phyloP scores from a whole-genome alignment of 257 asterid species.

The Solanum corneliomulleri region DNA sequence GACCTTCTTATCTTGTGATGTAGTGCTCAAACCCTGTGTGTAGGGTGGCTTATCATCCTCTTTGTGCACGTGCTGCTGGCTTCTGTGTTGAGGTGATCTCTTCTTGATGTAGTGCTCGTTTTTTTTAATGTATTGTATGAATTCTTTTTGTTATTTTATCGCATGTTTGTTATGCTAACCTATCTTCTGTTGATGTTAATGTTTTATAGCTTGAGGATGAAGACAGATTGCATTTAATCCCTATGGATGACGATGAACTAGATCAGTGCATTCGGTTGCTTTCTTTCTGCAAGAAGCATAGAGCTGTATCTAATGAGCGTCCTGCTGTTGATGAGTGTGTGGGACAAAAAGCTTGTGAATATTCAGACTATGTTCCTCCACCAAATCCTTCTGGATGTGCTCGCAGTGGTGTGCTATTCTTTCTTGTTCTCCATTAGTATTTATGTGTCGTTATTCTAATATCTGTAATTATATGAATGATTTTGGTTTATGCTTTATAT shows the following conservation, averaged over 20 bases:
- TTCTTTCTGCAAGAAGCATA: conserved; percentile 87
- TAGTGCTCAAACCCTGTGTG: conserved; percentile 89
- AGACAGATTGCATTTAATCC: conserved; percentile 56
- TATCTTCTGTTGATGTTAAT: not conserved
- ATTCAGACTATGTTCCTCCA: conserved; percentile 53
- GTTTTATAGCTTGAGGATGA: conserved; percentile 71
- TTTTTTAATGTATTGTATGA: not conserved
- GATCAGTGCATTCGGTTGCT: conserved; percentile 76
- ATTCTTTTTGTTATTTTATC: not conserved
- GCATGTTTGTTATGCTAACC: not conserved
- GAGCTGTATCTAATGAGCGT: conserved; percentile 62
- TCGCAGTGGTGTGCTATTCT: conserved; percentile 57
- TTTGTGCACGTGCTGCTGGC: conserved; percentile 99
- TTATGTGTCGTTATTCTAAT: conserved; percentile 1
- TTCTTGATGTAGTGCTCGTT: not conserved
- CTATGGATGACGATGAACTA: conserved; percentile 81
- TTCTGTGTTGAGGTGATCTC: conserved; percentile 82
- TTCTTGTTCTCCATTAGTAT: not conserved
- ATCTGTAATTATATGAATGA: not conserved
- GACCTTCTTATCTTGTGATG: not conserved
- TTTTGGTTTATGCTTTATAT: not conserved
- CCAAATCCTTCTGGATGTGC: conserved; percentile 84
- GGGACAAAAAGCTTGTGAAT: conserved; percentile 30
- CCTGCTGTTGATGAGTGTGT: conserved; percentile 35
- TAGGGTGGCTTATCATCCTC: conserved; percentile 92